These are phyloP conservation scores for Phytophthora hybrid DNA, from an alignment of 352 stramenopile genomes.

Conservation along the genomic window DNA sequence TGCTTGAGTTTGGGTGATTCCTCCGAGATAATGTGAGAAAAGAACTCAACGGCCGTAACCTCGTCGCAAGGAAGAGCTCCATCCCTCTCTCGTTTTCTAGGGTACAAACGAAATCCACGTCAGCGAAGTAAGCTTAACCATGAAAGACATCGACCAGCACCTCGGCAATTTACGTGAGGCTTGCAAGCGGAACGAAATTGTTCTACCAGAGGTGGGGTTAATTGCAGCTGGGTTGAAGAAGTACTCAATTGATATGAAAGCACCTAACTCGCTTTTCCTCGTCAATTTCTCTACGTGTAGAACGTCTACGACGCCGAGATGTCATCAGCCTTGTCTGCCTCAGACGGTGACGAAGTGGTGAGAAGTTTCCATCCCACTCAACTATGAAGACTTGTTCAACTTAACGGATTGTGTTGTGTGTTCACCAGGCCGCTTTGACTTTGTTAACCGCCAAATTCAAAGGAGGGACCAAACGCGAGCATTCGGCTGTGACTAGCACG, in stretches of 20 bases:
- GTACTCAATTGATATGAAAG: neutral
- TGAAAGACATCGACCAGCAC: constrained; percentile 15
- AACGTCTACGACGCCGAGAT: constrained; percentile 15
- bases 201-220: constrained; percentile 19
- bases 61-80: constrained; percentile 13
- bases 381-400: neutral
- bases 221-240: neutral
- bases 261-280: constrained; percentile 4
- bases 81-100: neutral
- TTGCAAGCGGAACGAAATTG: constrained; percentile 15
- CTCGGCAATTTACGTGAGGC: constrained; percentile 16
- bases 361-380: neutral
- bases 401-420: neutral
- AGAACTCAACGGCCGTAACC: neutral
- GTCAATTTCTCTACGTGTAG: neutral
- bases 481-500: neutral
- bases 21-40: neutral
- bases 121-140: constrained; percentile 9
- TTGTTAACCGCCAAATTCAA: constrained; percentile 12
- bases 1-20: neutral
- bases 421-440: constrained; percentile 12
- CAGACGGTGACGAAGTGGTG: constrained; percentile 22
- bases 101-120: neutral
- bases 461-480: constrained; percentile 13
- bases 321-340: constrained; percentile 7